Conservation (phyloP, 208 protist genomes). For the Dictyostelium gargantuum region DNA sequence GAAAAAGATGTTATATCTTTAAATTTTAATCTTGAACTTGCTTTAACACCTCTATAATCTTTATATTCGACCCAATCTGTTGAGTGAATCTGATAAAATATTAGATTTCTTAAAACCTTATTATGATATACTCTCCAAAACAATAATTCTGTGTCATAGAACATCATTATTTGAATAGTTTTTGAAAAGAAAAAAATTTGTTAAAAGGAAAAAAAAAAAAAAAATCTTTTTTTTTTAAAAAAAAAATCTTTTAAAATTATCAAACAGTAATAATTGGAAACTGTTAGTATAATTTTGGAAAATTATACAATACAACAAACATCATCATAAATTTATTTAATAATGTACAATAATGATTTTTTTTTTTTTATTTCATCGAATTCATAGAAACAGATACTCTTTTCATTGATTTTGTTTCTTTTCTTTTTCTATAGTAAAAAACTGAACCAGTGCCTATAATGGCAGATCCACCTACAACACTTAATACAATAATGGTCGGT, state of each 20-base stretch:
- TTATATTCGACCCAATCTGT: background rate
- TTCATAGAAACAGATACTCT: background rate
- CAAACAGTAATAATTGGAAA: no score
- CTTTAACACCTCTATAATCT: background rate
- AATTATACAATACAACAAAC: no score
- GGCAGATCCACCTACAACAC: background rate
- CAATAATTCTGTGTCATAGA: no score
- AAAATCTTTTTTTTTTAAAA: no score
- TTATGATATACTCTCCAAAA: background rate
- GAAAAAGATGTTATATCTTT: background rate
- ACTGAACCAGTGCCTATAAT: background rate
- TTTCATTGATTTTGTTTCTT: background rate
- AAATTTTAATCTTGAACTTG: background rate
- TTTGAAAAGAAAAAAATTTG: no score
- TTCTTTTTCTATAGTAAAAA: background rate
- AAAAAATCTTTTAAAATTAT: no score
- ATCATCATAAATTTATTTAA: no score
- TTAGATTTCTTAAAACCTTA: background rate
- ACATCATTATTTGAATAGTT: no score
- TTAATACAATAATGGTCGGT: background rate
- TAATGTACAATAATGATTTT: background rate
- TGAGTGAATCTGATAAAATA: background rate
- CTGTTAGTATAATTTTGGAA: no score
- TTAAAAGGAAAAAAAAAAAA: no score
- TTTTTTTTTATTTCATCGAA: background rate